Percentiles rank a stretch among this genome's conserved stretches.
Evolutionary conservation across 768 basidiomycete species (phyloP).

Genomic region (Symmetrospora coprosmae): DNA sequence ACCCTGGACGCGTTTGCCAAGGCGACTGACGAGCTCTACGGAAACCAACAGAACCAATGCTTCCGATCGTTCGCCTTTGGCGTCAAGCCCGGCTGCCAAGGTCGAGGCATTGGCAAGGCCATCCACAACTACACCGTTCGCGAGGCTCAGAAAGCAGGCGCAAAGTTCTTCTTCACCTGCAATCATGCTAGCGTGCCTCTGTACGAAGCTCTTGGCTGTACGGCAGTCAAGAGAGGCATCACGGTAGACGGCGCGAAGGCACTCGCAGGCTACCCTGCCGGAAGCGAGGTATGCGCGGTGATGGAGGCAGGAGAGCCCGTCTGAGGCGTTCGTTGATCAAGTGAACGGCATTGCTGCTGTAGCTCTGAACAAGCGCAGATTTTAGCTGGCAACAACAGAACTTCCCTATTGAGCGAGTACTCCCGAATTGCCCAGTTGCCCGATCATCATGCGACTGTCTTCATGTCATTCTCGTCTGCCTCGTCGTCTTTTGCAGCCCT

Average conservation of each 20-base stretch:
- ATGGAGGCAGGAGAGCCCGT: no score
- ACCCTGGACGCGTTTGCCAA: neutral
- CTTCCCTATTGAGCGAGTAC: no score
- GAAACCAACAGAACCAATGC: neutral
- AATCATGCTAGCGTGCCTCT: neutral
- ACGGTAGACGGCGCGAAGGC: neutral
- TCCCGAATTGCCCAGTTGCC: no score
- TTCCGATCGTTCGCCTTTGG: neutral
- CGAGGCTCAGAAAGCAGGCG: neutral
- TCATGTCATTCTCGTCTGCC: constrained; percentile 3
- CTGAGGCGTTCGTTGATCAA: no score
- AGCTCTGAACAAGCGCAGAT: no score
- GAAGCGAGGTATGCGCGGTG: no score
- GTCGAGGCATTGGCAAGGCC: neutral
- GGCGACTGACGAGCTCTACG: neutral
- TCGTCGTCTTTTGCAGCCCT: neutral
- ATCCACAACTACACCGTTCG: neutral
- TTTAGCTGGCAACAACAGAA: no score
- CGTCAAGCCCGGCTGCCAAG: neutral
- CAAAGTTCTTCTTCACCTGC: neutral
- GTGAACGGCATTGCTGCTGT: no score
- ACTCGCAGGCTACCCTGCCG: neutral
- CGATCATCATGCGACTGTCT: neutral
- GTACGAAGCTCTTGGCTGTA: constrained; percentile 11
- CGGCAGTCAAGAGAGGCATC: neutral